phyloP scores from a whole-genome alignment of 768 basidiomycete species.

The Amanita jacksonii region DNA sequence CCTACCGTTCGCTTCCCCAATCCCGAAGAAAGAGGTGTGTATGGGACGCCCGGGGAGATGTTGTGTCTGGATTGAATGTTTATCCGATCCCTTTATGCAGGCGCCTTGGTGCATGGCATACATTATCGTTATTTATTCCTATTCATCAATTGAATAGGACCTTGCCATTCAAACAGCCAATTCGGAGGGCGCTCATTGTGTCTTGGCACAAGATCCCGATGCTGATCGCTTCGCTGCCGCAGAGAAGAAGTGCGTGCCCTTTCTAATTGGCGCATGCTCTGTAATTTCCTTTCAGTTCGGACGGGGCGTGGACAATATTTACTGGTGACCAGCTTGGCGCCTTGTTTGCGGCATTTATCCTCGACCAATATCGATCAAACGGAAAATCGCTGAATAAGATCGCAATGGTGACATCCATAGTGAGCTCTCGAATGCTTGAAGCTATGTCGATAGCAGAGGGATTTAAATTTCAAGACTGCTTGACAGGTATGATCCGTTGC shows the following conservation, averaged over 20 bases:
- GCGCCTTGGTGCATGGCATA: constrained; percentile 33
- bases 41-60: constrained; percentile 6
- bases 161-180: constrained; percentile 60
- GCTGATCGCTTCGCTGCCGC: constrained; percentile 77
- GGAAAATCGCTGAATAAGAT: constrained; percentile 45
- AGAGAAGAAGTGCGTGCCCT: constrained; percentile 42
- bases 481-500: constrained; percentile 51
- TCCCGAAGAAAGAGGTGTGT: constrained; percentile 78
- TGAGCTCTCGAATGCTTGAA: constrained; percentile 86
- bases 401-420: constrained; percentile 83
- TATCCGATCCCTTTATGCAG: constrained; percentile 19
- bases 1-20: constrained; percentile 82
- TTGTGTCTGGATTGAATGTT: constrained; percentile 14
- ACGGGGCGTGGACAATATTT: constrained; percentile 59
- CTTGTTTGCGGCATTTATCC: constrained; percentile 32
- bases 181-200: constrained; percentile 40
- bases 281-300: constrained; percentile 10
- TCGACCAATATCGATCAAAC: constrained; percentile 32
- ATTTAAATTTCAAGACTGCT: constrained; percentile 76
- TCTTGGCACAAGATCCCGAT: constrained; percentile 87
- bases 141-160: constrained; percentile 34
- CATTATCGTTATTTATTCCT: background rate
- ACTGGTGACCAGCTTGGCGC: constrained; percentile 80
- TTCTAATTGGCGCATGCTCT: constrained; percentile 10
- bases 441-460: constrained; percentile 67